These are phyloP conservation scores for Suillus luteus DNA, from an alignment of 768 basidiomycete genomes.

Conservation along the genomic window DNA sequence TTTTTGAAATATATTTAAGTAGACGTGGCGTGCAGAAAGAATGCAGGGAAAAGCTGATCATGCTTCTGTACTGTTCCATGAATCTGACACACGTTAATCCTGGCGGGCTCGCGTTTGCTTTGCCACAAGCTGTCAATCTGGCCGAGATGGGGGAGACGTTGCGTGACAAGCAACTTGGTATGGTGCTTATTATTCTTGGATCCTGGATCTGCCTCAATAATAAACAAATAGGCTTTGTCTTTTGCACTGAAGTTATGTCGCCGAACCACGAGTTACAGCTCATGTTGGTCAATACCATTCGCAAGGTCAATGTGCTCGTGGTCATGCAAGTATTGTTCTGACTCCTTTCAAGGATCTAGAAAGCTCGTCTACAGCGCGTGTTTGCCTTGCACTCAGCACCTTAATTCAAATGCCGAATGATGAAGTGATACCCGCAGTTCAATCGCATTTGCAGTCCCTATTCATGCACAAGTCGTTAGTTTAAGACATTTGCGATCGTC, in stretches of 20 bases:
- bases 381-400: conserved; percentile 73
- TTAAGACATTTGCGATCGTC: conserved; percentile 29
- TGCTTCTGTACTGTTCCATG: conserved; percentile 71
- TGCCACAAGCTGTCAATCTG: conserved; percentile 74
- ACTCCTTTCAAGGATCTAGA: conserved; percentile 64
- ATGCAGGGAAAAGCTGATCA: conserved; percentile 65
- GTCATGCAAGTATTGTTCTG: conserved; percentile 9
- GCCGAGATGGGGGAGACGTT: conserved; percentile 67
- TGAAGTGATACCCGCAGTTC: conserved; percentile 77
- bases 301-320: conserved; percentile 55
- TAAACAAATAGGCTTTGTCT: conserved; percentile 63
- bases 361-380: conserved; percentile 50
- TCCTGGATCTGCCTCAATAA: conserved; percentile 7
- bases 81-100: conserved; percentile 43
- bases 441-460: conserved; percentile 62
- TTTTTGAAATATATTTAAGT: conserved; percentile 14
- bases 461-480: conserved; percentile 79
- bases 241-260: conserved; percentile 75
- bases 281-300: conserved; percentile 84
- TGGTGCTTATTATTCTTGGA: conserved; percentile 13
- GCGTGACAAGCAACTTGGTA: conserved; percentile 70
- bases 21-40: conserved; percentile 46
- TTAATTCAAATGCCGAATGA: conserved; percentile 62
- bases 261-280: conserved; percentile 67
- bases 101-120: conserved; percentile 66